phyloP scores from a whole-genome alignment of 257 asterid species.

The Lycium barbarum region DNA sequence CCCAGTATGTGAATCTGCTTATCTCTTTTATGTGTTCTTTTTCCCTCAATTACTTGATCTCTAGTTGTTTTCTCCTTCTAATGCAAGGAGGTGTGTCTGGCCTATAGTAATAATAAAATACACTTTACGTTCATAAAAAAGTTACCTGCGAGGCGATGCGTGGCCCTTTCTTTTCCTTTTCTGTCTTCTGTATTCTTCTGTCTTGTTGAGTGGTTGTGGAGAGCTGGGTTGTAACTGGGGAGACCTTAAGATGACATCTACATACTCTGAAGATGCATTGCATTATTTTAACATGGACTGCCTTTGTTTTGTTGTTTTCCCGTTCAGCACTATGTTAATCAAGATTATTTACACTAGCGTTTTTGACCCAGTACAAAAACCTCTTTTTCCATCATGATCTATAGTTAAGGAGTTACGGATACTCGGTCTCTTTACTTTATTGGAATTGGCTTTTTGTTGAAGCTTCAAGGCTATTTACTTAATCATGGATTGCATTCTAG shows the following conservation, averaged over 20 bases:
- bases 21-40: neutral
- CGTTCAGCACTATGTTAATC: neutral
- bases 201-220: neutral
- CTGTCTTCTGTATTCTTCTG: neutral
- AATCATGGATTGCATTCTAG: slow-evolving; percentile 10
- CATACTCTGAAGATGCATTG: slow-evolving; percentile 1
- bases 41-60: neutral
- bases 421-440: neutral
- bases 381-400: slow-evolving; percentile 17
- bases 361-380: slow-evolving; percentile 7
- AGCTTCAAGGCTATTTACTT: slow-evolving; percentile 5
- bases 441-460: slow-evolving; percentile 13
- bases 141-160: neutral
- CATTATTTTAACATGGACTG: slow-evolving; percentile 5
- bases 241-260: slow-evolving; percentile 16
- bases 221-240: slow-evolving; percentile 15
- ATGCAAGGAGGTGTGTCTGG: slow-evolving; percentile 24
- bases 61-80: neutral
- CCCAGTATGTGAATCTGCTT: slow-evolving; percentile 62
- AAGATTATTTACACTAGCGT: neutral
- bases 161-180: neutral
- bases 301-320: neutral
- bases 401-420: slow-evolving; percentile 4
- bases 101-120: neutral
- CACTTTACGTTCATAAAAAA: neutral